Conservation (phyloP, 2,329 filamentous ascomycete species). For the Epichloe uncinata region DNA sequence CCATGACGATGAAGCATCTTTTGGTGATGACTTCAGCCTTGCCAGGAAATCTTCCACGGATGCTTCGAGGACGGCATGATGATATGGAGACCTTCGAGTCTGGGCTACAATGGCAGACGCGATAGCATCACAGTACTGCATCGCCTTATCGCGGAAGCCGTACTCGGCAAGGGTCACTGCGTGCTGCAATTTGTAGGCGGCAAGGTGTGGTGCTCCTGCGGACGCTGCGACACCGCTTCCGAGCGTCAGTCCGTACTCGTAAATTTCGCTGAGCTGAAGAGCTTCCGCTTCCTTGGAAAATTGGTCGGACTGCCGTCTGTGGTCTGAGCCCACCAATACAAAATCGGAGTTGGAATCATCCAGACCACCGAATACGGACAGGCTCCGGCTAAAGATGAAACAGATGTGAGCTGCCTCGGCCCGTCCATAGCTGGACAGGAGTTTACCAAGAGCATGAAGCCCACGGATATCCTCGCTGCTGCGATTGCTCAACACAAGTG, state of each 20-base stretch:
- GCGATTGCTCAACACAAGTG: conserved; percentile 76
- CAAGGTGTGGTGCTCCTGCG: conserved; percentile 62
- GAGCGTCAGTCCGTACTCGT: conserved; percentile 77
- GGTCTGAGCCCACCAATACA: conserved; percentile 75
- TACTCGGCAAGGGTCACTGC: conserved; percentile 73
- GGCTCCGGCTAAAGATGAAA: conserved; percentile 68
- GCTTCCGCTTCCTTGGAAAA: conserved; percentile 72
- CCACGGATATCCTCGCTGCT: conserved; percentile 67
- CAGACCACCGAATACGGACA: conserved; percentile 62
- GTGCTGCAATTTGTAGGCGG: conserved; percentile 84
- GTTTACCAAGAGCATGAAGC: conserved; percentile 63
- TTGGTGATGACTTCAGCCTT: conserved; percentile 73
- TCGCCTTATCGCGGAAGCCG: conserved; percentile 68
- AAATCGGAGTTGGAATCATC: conserved; percentile 72
- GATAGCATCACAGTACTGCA: conserved; percentile 85
- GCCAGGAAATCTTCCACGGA: conserved; percentile 73
- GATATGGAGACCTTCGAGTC: conserved; percentile 76
- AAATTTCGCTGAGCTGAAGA: conserved; percentile 89
- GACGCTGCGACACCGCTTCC: conserved; percentile 38
- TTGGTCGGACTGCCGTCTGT: conserved; percentile 54
- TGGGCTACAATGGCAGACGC: conserved; percentile 61
- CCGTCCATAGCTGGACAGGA: conserved; percentile 75
- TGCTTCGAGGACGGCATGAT: conserved; percentile 60
- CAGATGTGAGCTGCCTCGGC: conserved; percentile 89
- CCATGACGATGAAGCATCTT: conserved; percentile 73